Evolutionary conservation across 1,139 yeast genomes (phyloP).

Genomic region (Spathaspora sp.): DNA sequence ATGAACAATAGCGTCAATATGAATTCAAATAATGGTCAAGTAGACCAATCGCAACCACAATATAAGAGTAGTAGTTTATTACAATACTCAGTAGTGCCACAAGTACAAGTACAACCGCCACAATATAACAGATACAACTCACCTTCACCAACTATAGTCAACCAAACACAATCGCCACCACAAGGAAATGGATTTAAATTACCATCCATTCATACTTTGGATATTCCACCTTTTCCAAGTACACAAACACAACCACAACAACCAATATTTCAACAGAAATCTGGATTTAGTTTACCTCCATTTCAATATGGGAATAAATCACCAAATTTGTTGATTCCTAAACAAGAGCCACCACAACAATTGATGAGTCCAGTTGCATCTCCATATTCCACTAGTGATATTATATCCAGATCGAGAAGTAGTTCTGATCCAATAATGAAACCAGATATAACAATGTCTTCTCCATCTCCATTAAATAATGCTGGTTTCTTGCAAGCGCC

Average conservation of each 20-base stretch:
- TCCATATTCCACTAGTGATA: constrained; percentile 8
- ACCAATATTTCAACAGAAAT: neutral
- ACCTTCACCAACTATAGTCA: constrained; percentile 4
- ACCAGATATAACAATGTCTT: constrained; percentile 1
- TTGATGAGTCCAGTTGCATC: constrained; percentile 13
- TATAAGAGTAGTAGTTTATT: neutral
- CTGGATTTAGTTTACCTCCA: constrained; percentile 5
- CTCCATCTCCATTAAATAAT: constrained; percentile 5
- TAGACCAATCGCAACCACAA: constrained; percentile 4
- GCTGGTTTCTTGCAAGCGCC: neutral
- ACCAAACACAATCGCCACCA: constrained; percentile 6
- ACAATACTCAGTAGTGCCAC: constrained; percentile 4
- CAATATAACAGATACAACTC: constrained; percentile 1
- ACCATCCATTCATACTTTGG: constrained; percentile 19
- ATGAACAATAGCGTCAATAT: neutral
- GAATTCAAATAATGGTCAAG: neutral
- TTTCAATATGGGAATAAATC: constrained; percentile 7
- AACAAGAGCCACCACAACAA: constrained; percentile 6
- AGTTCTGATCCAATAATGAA: constrained; percentile 9
- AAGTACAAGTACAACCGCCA: neutral
- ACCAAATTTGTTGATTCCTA: constrained; percentile 12
- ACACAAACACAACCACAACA: neutral
- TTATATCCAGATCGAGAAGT: constrained; percentile 11
- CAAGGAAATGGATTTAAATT: constrained; percentile 11
- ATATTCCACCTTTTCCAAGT: constrained; percentile 13